These are phyloP conservation scores for Bipolaris victoriae DNA, from an alignment of 2,329 filamentous ascomycete genomes.

Conservation along the genomic window DNA sequence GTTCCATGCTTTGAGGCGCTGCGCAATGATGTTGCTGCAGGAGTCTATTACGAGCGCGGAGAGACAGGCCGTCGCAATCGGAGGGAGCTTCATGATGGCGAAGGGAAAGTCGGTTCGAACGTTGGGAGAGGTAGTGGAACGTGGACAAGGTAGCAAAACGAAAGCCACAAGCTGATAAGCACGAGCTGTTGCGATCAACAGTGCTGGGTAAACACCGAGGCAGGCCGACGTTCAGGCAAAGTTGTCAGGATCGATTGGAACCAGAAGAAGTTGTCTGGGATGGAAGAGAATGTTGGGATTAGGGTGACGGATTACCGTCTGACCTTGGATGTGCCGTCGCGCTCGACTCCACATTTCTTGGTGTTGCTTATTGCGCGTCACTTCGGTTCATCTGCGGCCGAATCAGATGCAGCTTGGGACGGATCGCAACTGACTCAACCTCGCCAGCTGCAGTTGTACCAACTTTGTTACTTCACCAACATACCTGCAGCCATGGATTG, in stretches of 20 bases:
- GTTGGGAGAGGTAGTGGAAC: not conserved
- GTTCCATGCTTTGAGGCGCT: slow-evolving; percentile 46
- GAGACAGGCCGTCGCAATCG: slow-evolving; percentile 43
- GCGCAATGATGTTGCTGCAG: slow-evolving; percentile 48
- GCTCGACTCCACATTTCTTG: slow-evolving; percentile 16
- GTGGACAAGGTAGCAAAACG: not conserved
- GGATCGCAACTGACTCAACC: slow-evolving; percentile 6
- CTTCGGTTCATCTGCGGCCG: slow-evolving; percentile 11
- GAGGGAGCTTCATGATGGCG: slow-evolving; percentile 38
- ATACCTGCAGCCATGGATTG: not conserved
- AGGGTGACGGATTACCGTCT: slow-evolving; percentile 5
- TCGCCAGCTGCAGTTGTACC: not conserved
- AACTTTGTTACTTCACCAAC: not conserved
- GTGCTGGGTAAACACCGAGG: slow-evolving; percentile 1
- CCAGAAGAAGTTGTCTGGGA: not conserved
- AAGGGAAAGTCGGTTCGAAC: not conserved
- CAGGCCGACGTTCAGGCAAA: not conserved
- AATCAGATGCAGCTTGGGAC: slow-evolving; percentile 7
- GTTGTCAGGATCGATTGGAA: not conserved
- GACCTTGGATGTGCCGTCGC: slow-evolving; percentile 8
- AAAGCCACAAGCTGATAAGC: not conserved
- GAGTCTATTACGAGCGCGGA: slow-evolving; percentile 46
- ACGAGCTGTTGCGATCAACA: slow-evolving; percentile 8
- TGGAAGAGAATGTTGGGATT: not conserved
- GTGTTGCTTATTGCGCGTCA: slow-evolving; percentile 14